Evolutionary conservation across 2,329 filamentous ascomycete species (phyloP).

Genomic region (Pseudocercospora pini-densiflorae): DNA sequence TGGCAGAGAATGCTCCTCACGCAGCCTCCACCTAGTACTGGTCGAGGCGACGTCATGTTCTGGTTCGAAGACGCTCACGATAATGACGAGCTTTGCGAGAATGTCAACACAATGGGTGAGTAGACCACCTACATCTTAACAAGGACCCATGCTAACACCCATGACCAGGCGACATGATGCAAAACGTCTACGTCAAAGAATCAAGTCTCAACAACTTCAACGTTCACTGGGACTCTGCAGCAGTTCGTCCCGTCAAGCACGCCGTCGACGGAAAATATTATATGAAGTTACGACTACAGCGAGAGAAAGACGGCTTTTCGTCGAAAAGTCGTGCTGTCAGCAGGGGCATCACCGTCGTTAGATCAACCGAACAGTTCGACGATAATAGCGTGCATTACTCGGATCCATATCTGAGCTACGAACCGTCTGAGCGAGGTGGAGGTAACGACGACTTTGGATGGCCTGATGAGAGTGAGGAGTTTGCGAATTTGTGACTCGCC

Average conservation of each 20-base stretch:
- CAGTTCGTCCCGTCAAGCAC: slow-evolving; percentile 24
- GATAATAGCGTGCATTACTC: neutral
- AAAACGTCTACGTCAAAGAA: slow-evolving; percentile 25
- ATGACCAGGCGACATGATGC: slow-evolving; percentile 18
- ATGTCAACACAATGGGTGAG: slow-evolving; percentile 22
- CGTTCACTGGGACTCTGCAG: slow-evolving; percentile 20
- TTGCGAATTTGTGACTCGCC: slow-evolving; percentile 15
- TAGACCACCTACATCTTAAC: too few relatives aligned
- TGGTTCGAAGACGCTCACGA: slow-evolving; percentile 26
- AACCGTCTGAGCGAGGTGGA: neutral
- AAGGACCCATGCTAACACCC: neutral
- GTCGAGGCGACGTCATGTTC: slow-evolving; percentile 27
- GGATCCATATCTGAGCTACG: neutral
- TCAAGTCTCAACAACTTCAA: slow-evolving; percentile 12
- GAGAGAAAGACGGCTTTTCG: slow-evolving; percentile 16
- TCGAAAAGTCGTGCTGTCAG: neutral
- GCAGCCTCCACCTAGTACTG: slow-evolving; percentile 22
- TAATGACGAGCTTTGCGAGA: slow-evolving; percentile 25
- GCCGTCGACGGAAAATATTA: slow-evolving; percentile 26
- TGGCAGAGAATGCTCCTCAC: slow-evolving; percentile 30
- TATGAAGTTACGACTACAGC: slow-evolving; percentile 15
- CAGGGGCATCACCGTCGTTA: neutral
- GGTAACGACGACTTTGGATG: slow-evolving; percentile 8
- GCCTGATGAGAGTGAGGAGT: slow-evolving; percentile 18
- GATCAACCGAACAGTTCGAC: neutral